phyloP scores from a whole-genome alignment of 768 basidiomycete species.

The Lactarius vividus region DNA sequence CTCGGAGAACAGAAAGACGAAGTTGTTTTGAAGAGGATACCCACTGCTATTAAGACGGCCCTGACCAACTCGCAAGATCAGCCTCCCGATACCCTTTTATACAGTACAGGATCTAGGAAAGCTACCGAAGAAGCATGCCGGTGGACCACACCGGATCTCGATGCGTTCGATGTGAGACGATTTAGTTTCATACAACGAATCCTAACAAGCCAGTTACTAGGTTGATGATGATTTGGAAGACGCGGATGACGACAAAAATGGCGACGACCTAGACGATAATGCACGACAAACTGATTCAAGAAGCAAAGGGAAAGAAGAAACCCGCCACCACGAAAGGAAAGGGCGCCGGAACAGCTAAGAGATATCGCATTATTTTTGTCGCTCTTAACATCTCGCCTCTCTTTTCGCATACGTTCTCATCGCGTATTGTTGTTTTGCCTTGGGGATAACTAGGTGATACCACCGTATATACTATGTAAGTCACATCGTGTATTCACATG shows the following conservation, averaged over 20 bases:
- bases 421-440: background rate
- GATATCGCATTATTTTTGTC: background rate
- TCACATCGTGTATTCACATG: too few species aligned
- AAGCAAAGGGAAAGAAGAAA: conserved; percentile 9
- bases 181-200: too few species aligned
- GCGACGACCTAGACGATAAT: conserved; percentile 27
- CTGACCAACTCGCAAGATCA: conserved; percentile 86
- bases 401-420: background rate
- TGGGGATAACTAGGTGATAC: too few species aligned
- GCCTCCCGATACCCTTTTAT: conserved; percentile 83
- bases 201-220: background rate
- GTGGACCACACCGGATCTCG: conserved; percentile 79
- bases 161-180: conserved; percentile 81
- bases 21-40: conserved; percentile 75
- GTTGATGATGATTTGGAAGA: conserved; percentile 27
- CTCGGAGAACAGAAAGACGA: conserved; percentile 78
- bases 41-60: conserved; percentile 72
- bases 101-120: conserved; percentile 84
- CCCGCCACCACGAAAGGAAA: conserved; percentile 8
- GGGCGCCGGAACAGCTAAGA: conserved; percentile 22
- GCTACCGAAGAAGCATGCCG: conserved; percentile 71
- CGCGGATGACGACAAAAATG: conserved; percentile 26
- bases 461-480: too few species aligned
- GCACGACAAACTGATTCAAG: conserved; percentile 36
- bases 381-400: background rate